Percentiles rank a stretch among this genome's conserved stretches.
phyloP scores from a whole-genome alignment of 495 filamentous ascomycete genomes.

The Penicillium antarcticum region DNA sequence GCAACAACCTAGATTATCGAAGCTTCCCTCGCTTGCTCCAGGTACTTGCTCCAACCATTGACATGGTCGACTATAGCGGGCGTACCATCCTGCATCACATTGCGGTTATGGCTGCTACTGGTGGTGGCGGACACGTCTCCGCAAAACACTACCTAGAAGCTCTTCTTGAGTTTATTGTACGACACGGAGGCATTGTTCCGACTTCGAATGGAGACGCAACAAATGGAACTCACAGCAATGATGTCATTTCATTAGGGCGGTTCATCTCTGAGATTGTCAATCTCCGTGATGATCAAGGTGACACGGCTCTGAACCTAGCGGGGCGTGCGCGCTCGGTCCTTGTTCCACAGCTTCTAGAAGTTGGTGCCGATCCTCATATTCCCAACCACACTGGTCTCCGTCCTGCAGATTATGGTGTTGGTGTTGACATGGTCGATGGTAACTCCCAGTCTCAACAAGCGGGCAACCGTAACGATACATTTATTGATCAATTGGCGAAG shows the following conservation, averaged over 20 bases:
- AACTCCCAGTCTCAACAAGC: conserved; percentile 46
- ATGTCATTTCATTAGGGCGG: conserved; percentile 75
- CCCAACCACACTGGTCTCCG: conserved; percentile 82
- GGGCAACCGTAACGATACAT: conserved; percentile 45
- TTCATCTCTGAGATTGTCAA: conserved; percentile 98
- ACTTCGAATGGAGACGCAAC: conserved; percentile 31
- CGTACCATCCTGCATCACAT: conserved; percentile 95
- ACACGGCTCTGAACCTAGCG: conserved; percentile 91
- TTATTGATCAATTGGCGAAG: conserved; percentile 61
- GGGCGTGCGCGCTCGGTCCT: conserved; percentile 90
- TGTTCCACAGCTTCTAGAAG: conserved; percentile 87
- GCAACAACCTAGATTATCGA: conserved; percentile 83
- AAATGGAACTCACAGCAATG: conserved; percentile 32
- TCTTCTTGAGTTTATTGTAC: conserved; percentile 87
- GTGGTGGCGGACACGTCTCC: conserved; percentile 72
- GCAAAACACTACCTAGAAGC: conserved; percentile 93
- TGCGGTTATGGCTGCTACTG: conserved; percentile 88
- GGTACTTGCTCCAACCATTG: conserved; percentile 83
- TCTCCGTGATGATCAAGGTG: conserved; percentile 83
- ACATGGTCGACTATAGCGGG: conserved; percentile 81
- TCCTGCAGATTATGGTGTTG: conserved; percentile 89
- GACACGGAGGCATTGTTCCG: conserved; percentile 63
- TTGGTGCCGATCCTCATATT: conserved; percentile 85
- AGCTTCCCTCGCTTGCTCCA: conserved; percentile 84
- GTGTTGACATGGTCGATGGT: conserved; percentile 56